Base-by-base conservation (phyloP, 2,329 filamentous ascomycete genomes). In the Arthroderma sp. region DNA sequence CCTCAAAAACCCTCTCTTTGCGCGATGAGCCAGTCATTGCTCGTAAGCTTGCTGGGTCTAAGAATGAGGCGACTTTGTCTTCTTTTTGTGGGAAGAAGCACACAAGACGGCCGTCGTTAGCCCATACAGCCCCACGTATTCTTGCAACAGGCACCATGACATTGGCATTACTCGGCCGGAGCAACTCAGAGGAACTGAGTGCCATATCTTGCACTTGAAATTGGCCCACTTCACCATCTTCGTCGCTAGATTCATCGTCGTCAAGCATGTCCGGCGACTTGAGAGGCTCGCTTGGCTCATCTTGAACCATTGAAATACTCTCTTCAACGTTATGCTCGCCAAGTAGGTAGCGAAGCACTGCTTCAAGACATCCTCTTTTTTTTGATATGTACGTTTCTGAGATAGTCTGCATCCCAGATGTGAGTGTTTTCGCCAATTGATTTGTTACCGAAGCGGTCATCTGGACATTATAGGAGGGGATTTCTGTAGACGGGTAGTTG, bases 211-310 rank as follows among this genome's bases (percentile, higher is more conserved):
- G 63, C 22, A 59, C 64, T 44, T 65, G 62, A 46, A 60, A 60
- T 55, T 65, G 50, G 10, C 64, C 61, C 44, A 69, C 58, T 47
- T 67, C 64, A 46, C 88, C 85, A 51, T 88, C 84, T 48, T 85
- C 82, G 50, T 86, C 82, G 54, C 84, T 93, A 3, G 86, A 95
- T 52, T 85, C 89, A 51, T 91, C 85, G 46, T 84, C 83, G 29
- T 63, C 67, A 33, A 70, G 45, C 39, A 59, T 59, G 41, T 67
- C 59, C 9, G 67, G 61, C 38, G 65, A 63, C 49, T 70, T 66
- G 43, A 69, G 51, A 49, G 65, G 61, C 44, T 63, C 61, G 44
- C 76, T 77, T 5, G 78, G 61, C 51, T 78, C 72, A 7, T 81
- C 75, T 38, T 69, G 63, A 40, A 66, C 63, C 61, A 61, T 69